phyloP scores from a whole-genome alignment of 2,329 filamentous ascomycete genomes.

The Nothophoma quercina region DNA sequence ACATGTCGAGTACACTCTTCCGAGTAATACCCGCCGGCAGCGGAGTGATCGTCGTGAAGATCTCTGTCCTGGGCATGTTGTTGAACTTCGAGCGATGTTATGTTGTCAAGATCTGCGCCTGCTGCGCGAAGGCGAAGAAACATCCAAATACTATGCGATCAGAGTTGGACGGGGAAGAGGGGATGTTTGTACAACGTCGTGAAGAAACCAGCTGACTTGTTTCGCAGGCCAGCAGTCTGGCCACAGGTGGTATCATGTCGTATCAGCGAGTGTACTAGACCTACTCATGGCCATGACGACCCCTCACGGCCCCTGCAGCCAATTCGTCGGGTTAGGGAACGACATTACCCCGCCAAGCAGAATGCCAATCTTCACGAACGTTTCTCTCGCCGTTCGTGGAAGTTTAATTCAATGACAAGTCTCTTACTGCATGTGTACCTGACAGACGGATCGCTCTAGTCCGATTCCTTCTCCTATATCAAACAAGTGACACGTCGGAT shows the following conservation, averaged over 20 bases:
- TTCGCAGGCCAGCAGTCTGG: conserved; percentile 30
- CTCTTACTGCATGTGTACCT: conserved; percentile 4
- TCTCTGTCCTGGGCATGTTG: conserved; percentile 72
- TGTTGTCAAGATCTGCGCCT: conserved; percentile 4
- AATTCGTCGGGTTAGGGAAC: conserved; percentile 24
- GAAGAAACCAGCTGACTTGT: conserved; percentile 36
- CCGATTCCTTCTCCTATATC: conserved; percentile 15
- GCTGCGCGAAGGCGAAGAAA: conserved; percentile 1
- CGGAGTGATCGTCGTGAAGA: conserved; percentile 81
- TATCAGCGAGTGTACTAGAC: conserved; percentile 23
- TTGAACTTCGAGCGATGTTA: background rate
- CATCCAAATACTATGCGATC: background rate
- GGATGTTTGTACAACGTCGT: conserved; percentile 27
- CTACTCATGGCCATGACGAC: conserved; percentile 18
- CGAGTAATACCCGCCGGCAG: conserved; percentile 73
- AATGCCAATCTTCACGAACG: conserved; percentile 24
- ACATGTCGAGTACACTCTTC: conserved; percentile 74
- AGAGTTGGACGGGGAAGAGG: conserved; percentile 20
- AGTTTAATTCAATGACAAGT: background rate
- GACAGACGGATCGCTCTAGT: conserved; percentile 21
- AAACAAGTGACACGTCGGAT: conserved; percentile 15
- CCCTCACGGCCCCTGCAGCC: conserved; percentile 28
- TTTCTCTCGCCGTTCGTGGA: conserved; percentile 9
- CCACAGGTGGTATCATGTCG: conserved; percentile 23
- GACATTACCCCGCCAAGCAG: conserved; percentile 32